Evolutionary conservation across 2,329 filamentous ascomycete genomes (phyloP), one percentile per base, ranked within the genome.

Genomic region (Coniochaeta ligniaria): DNA sequence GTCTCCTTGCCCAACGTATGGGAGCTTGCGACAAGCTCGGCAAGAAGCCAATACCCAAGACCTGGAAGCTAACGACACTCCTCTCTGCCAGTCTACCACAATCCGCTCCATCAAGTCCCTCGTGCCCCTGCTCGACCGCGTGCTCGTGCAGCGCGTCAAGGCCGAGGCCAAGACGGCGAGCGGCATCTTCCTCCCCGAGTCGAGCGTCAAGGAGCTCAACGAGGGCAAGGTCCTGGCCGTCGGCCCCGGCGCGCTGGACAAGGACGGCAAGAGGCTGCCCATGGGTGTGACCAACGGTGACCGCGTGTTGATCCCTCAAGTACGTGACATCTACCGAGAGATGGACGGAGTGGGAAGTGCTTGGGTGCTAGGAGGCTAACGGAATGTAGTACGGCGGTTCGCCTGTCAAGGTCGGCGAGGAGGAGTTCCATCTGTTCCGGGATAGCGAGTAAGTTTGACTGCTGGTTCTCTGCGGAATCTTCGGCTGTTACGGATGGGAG

Each of bases 131-230:
- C 88, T 99, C 78, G 95, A 99, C 87, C 94, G 95, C 71, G 92
- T 99, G 70, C 89, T 99, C 66, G 92, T 99, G 69, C 95, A 99
- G 87, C 92, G 95, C 79, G 80, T 97, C 81, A 98, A 98, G 83
- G 91, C 94, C 72, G 94, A 98, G 80, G 78, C 92, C 74, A 97
- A 97, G 85, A 99, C 95, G 57, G 92, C 95, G 70, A 88, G 88
- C 72, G 95, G 95, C 72, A 96, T 99, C 84, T 97, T 96, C 84
- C 90, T 99, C 67, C 95, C 95, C 69, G 95, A 99, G 83, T 93
- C 89, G 64, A 91, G 89, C 72, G 92, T 98, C 74, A 96, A 99
- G 86, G 95, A 99, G 78, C 86, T 98, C 75, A 98, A 97, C 80
- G 94, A 98, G 83, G 95, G 91, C 71, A 93, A 92, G 80, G 95